Base-by-base conservation (phyloP, 495 filamentous ascomycete species). In the Talaromyces nanjingensis region DNA sequence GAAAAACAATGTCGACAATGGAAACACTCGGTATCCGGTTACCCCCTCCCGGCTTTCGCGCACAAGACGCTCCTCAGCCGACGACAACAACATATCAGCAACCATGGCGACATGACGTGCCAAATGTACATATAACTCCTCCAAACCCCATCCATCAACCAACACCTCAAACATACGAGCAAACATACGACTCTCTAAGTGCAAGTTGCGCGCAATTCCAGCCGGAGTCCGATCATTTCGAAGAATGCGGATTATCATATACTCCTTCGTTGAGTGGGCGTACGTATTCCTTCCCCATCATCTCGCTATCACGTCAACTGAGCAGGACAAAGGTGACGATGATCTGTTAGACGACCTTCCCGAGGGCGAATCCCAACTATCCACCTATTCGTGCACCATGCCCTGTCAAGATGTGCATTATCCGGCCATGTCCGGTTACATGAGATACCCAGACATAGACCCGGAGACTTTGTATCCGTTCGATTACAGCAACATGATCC, bases 1-100 rank as follows among this genome's bases (percentile, higher is more conserved):
- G 27, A 16, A 53, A 42, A 37, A 64, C 54, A 22, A 37, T 37
- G 37, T 52, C 63, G 16, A 64, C 63, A 12, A 64, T 64, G 63
- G 49, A 64, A 31, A 42, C 63, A 20, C 53, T 64, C 25, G 63
- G 63, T 3, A 64, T 64, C 24, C 27, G 63, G 3, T 34, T 64
- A n/a, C 33, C 45, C 9, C 63, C 52, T 25, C 63, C 63, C 3
- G 63, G 63, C 18, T 25, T 64, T 27, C 39, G 55, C 14, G 49
- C 61, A 33, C 49, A 54, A 54, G 49, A 54, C 49, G 16, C 60
- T 22, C n/a, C 55, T 29, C 24, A n/a, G 37, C 55, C 33, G n/a
- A 16, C 57, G 8, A 20, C 57, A 9, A 59, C 33, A 56, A 14
- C 57, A 33, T 22, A 59, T 12, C 33, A 34, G 29, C 57, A 34